Percentiles rank a stretch among this genome's conserved stretches.
phyloP scores from a whole-genome alignment of 192 early-diverging fungal genomes.

The Backusella tarrabulga region DNA sequence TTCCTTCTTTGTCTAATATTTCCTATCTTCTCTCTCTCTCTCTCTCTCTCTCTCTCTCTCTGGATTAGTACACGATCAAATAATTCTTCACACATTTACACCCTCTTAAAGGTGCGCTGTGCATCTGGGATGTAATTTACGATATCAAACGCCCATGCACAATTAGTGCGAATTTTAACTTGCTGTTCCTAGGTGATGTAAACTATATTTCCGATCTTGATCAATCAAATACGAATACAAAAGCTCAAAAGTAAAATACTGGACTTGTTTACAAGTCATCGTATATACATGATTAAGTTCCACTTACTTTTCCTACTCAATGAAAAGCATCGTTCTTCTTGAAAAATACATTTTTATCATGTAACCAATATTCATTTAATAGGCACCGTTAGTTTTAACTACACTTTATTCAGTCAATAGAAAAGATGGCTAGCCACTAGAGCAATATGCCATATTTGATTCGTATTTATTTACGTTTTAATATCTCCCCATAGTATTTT shows the following conservation, averaged over 20 bases:
- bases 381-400: too few relatives aligned
- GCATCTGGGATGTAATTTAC: neutral
- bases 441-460: too few relatives aligned
- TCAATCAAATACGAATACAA: neutral
- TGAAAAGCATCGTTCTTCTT: too few relatives aligned
- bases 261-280: neutral
- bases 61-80: neutral
- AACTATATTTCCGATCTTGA: neutral
- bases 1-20: too few relatives aligned
- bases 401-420: too few relatives aligned
- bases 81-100: neutral
- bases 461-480: too few relatives aligned
- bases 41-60: neutral
- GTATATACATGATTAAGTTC: neutral
- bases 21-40: neutral
- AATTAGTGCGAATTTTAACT: neutral
- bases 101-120: neutral
- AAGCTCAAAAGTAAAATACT: neutral
- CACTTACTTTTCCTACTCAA: neutral
- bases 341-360: too few relatives aligned
- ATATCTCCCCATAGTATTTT: too few relatives aligned
- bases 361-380: too few relatives aligned
- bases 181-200: neutral
- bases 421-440: too few relatives aligned
- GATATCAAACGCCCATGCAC: neutral